Evolutionary conservation across 2,329 filamentous ascomycete species (phyloP), one percentile per base, ranked within the genome.

Genomic region (Aureobasidium sp.): DNA sequence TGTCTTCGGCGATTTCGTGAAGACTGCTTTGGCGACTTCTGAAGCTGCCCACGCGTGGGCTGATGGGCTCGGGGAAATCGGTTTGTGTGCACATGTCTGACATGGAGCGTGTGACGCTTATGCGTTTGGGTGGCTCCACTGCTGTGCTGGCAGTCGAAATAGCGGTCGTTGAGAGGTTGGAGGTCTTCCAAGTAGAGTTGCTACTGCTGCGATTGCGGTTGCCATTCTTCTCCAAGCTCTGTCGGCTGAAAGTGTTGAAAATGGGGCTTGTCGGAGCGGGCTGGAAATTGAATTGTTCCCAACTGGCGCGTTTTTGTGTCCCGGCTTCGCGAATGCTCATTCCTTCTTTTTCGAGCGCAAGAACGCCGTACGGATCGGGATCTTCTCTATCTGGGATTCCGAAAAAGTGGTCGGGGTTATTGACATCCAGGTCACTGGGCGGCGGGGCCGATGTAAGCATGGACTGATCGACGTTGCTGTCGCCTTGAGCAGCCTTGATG

Each of bases 251-350:
- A 73, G 77, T 86, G 74, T 72, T 77, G 73, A 79, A 85, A 41
- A 86, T 76, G 1, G 91, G 90, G 72, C 90, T 96, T 10, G 84
- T 84, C 1, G 90, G 88, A 58, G 81, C 85, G 3, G 90, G 89
- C 66, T 86, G 86, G 74, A 90, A 94, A 69, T 93, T 90, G 72
- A 97, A 95, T 67, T 88, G 84, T 62, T 87, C 90, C 76, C 87
- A 91, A 27, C 83, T 80, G 2, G 91, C 90, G 60, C 90, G 81
- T 59, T 84, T 79, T 54, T 86, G 84, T 2, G 87, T 88, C 36
- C 91, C 91, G n/a, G 92, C 92, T 76, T 97, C 92, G 58, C 89
- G 84, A 66, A 97, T 94, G 68, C 93, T 90, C 61, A 97, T 78
- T 2, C 93, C 93, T 64, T 91, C 89, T 78, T 91, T 87, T 71